A percentile compares a stretch with the other conserved stretches of the same genome.
Conservation (phyloP, 345 rosid species). For the Syzygium grande region DNA sequence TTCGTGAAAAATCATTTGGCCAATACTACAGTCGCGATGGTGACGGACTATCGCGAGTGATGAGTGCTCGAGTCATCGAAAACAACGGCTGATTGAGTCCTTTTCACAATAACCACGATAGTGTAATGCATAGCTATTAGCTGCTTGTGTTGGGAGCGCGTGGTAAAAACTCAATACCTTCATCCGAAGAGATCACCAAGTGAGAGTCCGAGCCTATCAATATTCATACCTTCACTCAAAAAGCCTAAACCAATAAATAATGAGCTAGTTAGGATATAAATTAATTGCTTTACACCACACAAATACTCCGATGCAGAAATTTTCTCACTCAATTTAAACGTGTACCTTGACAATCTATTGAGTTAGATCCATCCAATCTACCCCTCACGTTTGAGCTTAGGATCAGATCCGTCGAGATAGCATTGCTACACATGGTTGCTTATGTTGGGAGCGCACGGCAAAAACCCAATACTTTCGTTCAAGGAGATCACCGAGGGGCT, state of each 20-base stretch:
- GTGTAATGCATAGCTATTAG: too few species aligned
- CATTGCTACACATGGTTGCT: too few species aligned
- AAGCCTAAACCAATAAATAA: not conserved
- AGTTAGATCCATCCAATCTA: too few species aligned
- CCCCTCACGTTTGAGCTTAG: too few species aligned
- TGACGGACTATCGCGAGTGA: not conserved
- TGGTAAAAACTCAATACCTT: too few species aligned
- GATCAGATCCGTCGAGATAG: too few species aligned
- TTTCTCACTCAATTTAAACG: not conserved
- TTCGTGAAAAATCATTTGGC: not conserved
- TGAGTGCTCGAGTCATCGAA: not conserved
- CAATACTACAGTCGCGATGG: not conserved
- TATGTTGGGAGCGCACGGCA: too few species aligned
- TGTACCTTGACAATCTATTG: not conserved
- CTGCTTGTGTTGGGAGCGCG: too few species aligned
- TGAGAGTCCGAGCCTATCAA: fast-evolving
- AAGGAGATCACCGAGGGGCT: too few species aligned
- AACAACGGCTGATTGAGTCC: too few species aligned
- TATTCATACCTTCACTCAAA: not conserved
- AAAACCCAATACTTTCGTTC: too few species aligned
- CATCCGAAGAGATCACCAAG: fast-evolving
- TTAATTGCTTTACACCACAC: not conserved
- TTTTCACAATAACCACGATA: too few species aligned
- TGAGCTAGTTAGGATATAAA: not conserved
- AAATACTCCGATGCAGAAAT: fast-evolving